phyloP scores from a whole-genome alignment of 2,329 filamentous ascomycete genomes.

The Ophiostoma ips region DNA sequence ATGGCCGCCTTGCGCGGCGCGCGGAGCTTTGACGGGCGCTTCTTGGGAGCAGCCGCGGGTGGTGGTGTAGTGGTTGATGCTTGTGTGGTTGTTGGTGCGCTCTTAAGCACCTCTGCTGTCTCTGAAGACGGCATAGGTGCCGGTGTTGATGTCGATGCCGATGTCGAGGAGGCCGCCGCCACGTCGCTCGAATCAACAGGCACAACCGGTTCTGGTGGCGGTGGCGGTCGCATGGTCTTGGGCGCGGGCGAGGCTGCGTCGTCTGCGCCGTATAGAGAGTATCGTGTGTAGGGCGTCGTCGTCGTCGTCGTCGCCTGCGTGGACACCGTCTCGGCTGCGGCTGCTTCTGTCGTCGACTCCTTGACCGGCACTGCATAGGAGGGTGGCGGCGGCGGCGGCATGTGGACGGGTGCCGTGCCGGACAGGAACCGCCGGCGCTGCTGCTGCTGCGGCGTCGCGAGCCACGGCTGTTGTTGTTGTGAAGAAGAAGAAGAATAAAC shows the following conservation, averaged over 20 bases:
- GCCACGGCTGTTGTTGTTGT: slow-evolving; percentile 15
- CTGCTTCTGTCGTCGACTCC: background rate
- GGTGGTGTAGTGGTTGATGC: slow-evolving; percentile 15
- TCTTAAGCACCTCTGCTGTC: background rate
- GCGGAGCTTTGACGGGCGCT: slow-evolving; percentile 45
- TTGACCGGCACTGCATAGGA: slow-evolving; percentile 1
- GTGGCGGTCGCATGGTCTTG: slow-evolving; percentile 8
- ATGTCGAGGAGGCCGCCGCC: too few species aligned
- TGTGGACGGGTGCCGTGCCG: slow-evolving; percentile 32
- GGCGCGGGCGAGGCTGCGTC: background rate
- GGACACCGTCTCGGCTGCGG: background rate
- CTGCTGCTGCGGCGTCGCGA: slow-evolving; percentile 20
- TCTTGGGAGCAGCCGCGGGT: slow-evolving; percentile 36
- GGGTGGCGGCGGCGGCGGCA: slow-evolving; percentile 17
- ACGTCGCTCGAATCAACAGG: slow-evolving; percentile 15
- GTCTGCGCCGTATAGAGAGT: slow-evolving; percentile 8
- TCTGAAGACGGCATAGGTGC: too few species aligned
- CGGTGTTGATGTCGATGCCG: background rate
- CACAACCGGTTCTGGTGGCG: slow-evolving; percentile 5
- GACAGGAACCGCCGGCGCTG: slow-evolving; percentile 26
- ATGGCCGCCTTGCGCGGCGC: slow-evolving; percentile 78
- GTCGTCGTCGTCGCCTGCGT: slow-evolving; percentile 2
- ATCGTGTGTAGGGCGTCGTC: slow-evolving; percentile 9
- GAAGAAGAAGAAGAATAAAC: too few species aligned
- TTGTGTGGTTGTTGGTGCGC: background rate